A percentile compares a stretch with the other conserved stretches of the same genome.
Conservation (phyloP, 2,329 filamentous ascomycete species). For the Fusarium tupiense region DNA sequence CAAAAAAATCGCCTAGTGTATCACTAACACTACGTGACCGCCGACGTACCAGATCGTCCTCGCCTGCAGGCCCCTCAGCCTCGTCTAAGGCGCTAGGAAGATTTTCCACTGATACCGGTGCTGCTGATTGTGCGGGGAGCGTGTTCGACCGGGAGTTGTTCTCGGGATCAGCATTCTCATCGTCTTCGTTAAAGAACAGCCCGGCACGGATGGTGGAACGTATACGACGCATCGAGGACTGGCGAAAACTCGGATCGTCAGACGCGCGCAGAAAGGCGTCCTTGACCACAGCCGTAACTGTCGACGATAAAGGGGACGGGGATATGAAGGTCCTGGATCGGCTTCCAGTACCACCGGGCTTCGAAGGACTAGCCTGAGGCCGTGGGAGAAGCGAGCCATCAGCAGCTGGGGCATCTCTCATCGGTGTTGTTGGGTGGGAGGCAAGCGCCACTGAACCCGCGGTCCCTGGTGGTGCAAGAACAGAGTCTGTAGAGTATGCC, state of each 20-base stretch:
- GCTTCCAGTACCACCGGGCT: slow-evolving; percentile 41
- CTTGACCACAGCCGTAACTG: slow-evolving; percentile 66
- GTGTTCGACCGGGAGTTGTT: slow-evolving; percentile 17
- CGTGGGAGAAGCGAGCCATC: slow-evolving; percentile 46
- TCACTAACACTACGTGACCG: slow-evolving; percentile 55
- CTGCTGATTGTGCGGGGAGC: slow-evolving; percentile 28
- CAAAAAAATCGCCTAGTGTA: slow-evolving; percentile 53
- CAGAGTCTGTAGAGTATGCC: slow-evolving; percentile 50
- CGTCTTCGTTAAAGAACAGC: slow-evolving; percentile 62
- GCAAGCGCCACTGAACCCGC: slow-evolving; percentile 34
- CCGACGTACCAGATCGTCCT: slow-evolving; percentile 38
- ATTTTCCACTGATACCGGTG: slow-evolving; percentile 43
- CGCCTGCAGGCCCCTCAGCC: slow-evolving; percentile 17
- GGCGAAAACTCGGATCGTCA: slow-evolving; percentile 52
- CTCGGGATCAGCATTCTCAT: slow-evolving; percentile 43
- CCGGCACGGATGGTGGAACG: slow-evolving; percentile 63
- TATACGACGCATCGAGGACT: slow-evolving; percentile 58
- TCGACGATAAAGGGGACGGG: slow-evolving; percentile 68
- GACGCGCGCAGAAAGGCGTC: slow-evolving; percentile 63
- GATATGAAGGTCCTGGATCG: slow-evolving; percentile 63
- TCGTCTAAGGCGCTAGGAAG: slow-evolving; percentile 34
- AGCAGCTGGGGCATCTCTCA: slow-evolving; percentile 42
- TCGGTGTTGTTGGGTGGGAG: slow-evolving; percentile 47
- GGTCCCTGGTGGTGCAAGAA: slow-evolving; percentile 35
- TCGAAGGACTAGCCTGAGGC: slow-evolving; percentile 41